Evolutionary conservation across 2,329 filamentous ascomycete genomes (phyloP).

Genomic region (Lachnellula subtilissima): DNA sequence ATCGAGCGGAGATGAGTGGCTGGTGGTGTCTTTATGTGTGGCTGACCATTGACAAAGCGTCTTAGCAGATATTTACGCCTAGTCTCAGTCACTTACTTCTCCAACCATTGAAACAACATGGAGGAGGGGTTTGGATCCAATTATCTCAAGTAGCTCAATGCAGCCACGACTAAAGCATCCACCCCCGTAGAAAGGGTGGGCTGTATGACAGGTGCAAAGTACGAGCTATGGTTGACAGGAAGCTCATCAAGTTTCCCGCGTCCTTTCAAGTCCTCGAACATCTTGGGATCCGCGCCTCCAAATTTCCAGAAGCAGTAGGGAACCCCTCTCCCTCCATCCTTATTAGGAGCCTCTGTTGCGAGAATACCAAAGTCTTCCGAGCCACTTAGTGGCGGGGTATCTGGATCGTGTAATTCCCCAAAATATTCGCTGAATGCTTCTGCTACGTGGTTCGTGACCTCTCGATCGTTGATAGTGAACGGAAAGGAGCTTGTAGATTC

Average conservation of each 20-base stretch:
- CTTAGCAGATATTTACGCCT: no score
- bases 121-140: not conserved
- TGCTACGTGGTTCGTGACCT: constrained; percentile 10
- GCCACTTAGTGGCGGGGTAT: constrained; percentile 8
- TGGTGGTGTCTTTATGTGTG: no score
- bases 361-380: constrained; percentile 40
- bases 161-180: constrained; percentile 47
- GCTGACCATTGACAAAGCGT: no score
- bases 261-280: constrained; percentile 10
- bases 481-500: constrained; percentile 18
- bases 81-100: no score
- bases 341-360: constrained; percentile 36
- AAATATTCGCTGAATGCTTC: constrained; percentile 19
- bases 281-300: constrained; percentile 34
- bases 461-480: constrained; percentile 20
- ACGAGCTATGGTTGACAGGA: constrained; percentile 54
- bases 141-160: constrained; percentile 40
- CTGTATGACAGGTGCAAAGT: constrained; percentile 54
- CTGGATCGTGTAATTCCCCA: constrained; percentile 13
- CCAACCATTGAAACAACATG: no score
- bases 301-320: constrained; percentile 34
- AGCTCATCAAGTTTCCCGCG: constrained; percentile 13
- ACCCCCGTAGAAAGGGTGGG: constrained; percentile 51
- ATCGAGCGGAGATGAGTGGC: no score
- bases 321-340: constrained; percentile 3